Base-by-base conservation (phyloP, 768 basidiomycete genomes). In the Termitomyces bulborhizus region DNA sequence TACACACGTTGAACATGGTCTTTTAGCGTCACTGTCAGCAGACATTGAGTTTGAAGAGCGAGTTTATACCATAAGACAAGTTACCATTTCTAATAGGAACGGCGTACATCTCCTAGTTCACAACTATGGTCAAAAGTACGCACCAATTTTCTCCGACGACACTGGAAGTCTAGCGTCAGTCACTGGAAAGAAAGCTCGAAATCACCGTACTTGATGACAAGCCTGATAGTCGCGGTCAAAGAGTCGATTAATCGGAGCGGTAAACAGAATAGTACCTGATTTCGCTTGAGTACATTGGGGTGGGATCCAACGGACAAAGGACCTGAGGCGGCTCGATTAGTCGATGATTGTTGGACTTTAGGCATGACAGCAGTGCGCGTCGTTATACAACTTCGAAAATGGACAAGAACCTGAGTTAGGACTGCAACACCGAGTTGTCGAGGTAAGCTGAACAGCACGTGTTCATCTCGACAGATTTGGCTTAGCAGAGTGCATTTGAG, bases 1-100 rank as follows among this genome's bases (percentile, higher is more conserved):
- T 55, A 84, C 73, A 64, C 88, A 90, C 2, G 88, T 90, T 27
- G 87, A 84, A 63, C 88, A 90, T 4, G 88, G 88, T 41, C 84
- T 73, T 64, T 85, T 83, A 6, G 88, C 86, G 62, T 90, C 88
- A 65, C 88, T 90, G 57, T 54, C 39, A 37, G 24, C 31, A 43
- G 21, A 36, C 42, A 43, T 24, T 57, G 39, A 41, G 48, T 57
- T 26, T 31, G 40, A 32, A 51, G 34, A 15, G 31, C 54, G 15
- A 55, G 26, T 34, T 53, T 48, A 36, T 18, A 59, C 55, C 40
- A 59, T 48, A 34, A 53, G 32, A 54, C 45, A 43, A 50, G 46
- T 50, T 71, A 85, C 84, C 84, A 86, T 83, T 86, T 85, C 84
- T 84, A 47, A 47, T 40, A 44, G 36, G 13, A 34, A 27, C 16